Evolutionary conservation across 495 filamentous ascomycete genomes (phyloP), one percentile per base, ranked within the genome.

Genomic region (Darksidea phi): DNA sequence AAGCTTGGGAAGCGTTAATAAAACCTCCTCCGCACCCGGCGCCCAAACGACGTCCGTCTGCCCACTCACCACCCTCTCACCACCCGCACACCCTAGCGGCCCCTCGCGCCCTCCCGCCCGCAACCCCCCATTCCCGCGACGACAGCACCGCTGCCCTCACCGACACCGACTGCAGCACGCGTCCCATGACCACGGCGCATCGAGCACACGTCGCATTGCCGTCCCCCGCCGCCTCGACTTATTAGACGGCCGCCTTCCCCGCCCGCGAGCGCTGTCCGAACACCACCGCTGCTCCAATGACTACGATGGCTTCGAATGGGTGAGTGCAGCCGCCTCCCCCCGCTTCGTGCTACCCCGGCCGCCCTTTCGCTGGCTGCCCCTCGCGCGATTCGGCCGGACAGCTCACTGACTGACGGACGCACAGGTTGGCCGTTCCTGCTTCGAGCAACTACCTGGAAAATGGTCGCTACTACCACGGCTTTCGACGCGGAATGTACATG

Each of bases 401-500:
- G 37, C 38, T 11, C 43, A 42, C 53, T 42, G 42, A 34, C 34
- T 45, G 53, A 28, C 48, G 3, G 13, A 23, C 15, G 13, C 24
- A 10, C 63, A 71, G 69, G 21, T 43, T 62, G 60, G 61, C 69
- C 38, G 56, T 67, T 46, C 63, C 69, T 47, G 57, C 67, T 38
- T 53, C 67, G 23, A 66, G 46, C 52, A 78, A 77, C 63, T 82
- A 80, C 57, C 68, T 67, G 26, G 83, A 85, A 69, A 82, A 84
- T 70, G 82, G 81, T 6, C 76, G 82, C 56, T 72, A 71, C 43
- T 85, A 82, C 61, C 80, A 83, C 61, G 80, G 75, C 6, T 85
- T 76, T 68, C 73, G 77, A 50, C 78, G 73, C 58, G 83, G 83
- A 42, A 75, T 79, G 28, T 86, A 85, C 70, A 78, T 85, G 77